Evolutionary conservation across 495 filamentous ascomycete genomes (phyloP).

Genomic region (Ascobolus immersus): DNA sequence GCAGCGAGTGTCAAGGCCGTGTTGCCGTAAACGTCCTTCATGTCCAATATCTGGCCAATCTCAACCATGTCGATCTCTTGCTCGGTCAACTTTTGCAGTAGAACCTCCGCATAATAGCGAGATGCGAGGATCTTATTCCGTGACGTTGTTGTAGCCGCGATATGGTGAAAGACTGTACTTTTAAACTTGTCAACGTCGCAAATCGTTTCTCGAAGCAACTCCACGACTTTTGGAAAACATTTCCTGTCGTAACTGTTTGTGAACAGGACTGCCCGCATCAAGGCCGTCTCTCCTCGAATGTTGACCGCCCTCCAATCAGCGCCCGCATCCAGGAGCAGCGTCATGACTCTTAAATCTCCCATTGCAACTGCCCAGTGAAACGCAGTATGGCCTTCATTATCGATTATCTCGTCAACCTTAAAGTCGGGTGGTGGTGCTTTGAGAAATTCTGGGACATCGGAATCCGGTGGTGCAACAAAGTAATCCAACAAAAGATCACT

Average conservation of each 20-base stretch:
- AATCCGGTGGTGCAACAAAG: slow-evolving; percentile 56
- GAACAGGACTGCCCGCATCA: slow-evolving; percentile 84
- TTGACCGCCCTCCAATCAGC: slow-evolving; percentile 44
- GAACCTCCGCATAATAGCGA: slow-evolving; percentile 71
- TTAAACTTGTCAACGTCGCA: slow-evolving; percentile 47
- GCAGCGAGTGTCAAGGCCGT: slow-evolving; percentile 75
- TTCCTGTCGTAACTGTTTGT: slow-evolving; percentile 86
- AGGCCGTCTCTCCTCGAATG: slow-evolving; percentile 64
- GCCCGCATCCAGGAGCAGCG: slow-evolving; percentile 49
- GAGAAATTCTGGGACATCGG: slow-evolving; percentile 30
- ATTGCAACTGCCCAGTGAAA: slow-evolving; percentile 96
- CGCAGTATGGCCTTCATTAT: slow-evolving; percentile 66
- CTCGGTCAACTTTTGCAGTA: slow-evolving; percentile 62
- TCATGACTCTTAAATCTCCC: slow-evolving; percentile 81
- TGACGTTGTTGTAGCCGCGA: slow-evolving; percentile 54
- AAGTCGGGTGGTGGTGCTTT: slow-evolving; percentile 61
- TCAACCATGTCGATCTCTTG: slow-evolving; percentile 25
- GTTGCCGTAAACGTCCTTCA: slow-evolving; percentile 59
- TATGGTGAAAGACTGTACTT: slow-evolving; percentile 77
- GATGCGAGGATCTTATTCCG: slow-evolving; percentile 58
- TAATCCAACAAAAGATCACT: slow-evolving; percentile 83
- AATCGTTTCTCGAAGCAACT: slow-evolving; percentile 51
- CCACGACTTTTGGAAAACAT: slow-evolving; percentile 58
- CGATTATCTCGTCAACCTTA: slow-evolving; percentile 66
- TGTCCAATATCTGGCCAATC: slow-evolving; percentile 41